These are phyloP conservation scores for Solanum paucissectum DNA, from an alignment of 257 asterid genomes.

Conservation along the genomic window DNA sequence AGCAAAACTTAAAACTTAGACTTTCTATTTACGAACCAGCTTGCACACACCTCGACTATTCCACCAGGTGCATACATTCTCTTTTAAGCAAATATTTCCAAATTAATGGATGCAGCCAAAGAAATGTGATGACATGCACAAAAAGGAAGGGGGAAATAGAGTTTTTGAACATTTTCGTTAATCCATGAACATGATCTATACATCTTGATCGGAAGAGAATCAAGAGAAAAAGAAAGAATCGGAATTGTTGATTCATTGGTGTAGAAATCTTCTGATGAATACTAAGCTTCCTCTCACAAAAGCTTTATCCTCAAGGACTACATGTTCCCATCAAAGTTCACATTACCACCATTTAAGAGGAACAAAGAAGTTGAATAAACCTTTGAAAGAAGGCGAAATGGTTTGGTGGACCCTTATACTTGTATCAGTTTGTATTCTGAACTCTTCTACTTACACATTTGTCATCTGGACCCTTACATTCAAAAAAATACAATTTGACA, in stretches of 20 bases:
- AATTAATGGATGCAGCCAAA: neutral
- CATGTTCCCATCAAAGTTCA: neutral
- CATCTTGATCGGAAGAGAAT: neutral
- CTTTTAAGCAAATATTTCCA: neutral
- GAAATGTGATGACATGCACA: neutral
- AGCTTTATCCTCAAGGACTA: conserved; percentile 8
- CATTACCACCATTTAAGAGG: neutral
- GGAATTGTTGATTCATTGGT: neutral
- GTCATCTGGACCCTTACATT: no score
- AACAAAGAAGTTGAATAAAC: neutral
- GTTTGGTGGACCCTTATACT: no score
- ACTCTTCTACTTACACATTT: no score
- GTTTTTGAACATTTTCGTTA: neutral
- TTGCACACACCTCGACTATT: neutral
- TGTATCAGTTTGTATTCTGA: no score
- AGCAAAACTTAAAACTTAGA: neutral
- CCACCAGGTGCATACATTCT: neutral
- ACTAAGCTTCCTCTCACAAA: neutral
- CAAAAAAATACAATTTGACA: no score
- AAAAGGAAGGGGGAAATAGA: neutral
- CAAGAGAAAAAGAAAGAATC: neutral
- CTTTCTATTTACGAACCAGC: neutral
- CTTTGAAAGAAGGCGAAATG: neutral
- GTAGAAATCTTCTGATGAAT: neutral
- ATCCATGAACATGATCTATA: neutral